Evolutionary conservation across 148 eudicot species (phyloP), one percentile per base, ranked within the genome.

Genomic region (Selenicereus undatus): DNA sequence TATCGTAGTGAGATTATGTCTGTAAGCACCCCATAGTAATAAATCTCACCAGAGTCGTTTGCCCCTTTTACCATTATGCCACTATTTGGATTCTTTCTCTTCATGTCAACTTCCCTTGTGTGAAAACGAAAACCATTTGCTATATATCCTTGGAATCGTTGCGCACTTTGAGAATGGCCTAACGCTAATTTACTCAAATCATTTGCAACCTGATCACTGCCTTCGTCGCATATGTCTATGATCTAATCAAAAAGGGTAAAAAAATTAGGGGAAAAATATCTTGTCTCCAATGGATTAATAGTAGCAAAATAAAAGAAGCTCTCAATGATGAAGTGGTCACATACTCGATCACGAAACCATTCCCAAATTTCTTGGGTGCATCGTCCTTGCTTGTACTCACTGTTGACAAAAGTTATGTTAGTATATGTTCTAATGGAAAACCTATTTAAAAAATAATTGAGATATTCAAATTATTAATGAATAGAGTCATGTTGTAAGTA

Each of bases 331-430:
- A 13, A 8, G 68, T 68, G 11, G 36, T 52, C 4, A 11, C 62
- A 14, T 70, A 70, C 81, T 20, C 75, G 48, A 30, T 78, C 65
- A 11, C 48, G 48, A 70, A 78, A 78, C 81, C 75, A 69, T 42
- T 45, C 62, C 3, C 50, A 12, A 17, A 58, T 58, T 30, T 39
- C 71, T 1, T 36, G 11, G 8, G 64, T 18, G 29, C 29, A 52
- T 22, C 16, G 21, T 3, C 65, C 78, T 75, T 52, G 58, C 0
- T 52, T 21, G 18, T 51, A 75, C 6, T 75, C 77, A 12, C 65
- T 75, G 7, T 1, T 27, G 27, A 51, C 10, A 4, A 52, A 52
- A 52, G 12, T 4, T 24, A 2, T 1, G 58, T 50, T 26, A 16
- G 10, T 48, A 50, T 24, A 50, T 52, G 16, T 52, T 16, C 20